Evolutionary conservation across 192 early-diverging fungal species (phyloP).

Genomic region (Coemansia asiatica): DNA sequence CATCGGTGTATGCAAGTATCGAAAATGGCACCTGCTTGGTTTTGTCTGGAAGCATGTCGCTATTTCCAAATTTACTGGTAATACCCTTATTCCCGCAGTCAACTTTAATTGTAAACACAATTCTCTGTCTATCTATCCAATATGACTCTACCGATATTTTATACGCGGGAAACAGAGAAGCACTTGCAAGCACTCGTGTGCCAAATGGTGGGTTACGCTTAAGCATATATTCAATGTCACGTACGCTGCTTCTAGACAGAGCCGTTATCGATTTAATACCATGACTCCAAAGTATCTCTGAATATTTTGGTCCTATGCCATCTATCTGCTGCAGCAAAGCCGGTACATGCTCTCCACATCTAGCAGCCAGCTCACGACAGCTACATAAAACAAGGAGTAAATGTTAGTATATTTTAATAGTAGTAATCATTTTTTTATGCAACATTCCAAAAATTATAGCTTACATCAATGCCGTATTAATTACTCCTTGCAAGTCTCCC

Average conservation of each 20-base stretch:
- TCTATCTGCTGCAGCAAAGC: slow-evolving; percentile 60
- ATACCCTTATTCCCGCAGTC: background rate
- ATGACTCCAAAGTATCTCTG: slow-evolving; percentile 49
- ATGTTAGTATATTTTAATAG: background rate
- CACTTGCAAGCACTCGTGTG: slow-evolving; percentile 49
- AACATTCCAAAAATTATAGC: slow-evolving; percentile 15
- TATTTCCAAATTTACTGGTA: background rate
- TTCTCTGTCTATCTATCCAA: slow-evolving; percentile 28
- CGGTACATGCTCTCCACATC: slow-evolving; percentile 51
- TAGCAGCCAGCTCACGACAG: slow-evolving; percentile 45
- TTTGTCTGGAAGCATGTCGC: background rate
- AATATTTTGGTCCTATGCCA: slow-evolving; percentile 57
- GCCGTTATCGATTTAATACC: slow-evolving; percentile 52
- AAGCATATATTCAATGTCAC: slow-evolving; percentile 58
- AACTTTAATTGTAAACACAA: slow-evolving; percentile 31
- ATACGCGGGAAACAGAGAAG: slow-evolving; percentile 8
- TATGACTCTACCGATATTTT: slow-evolving; percentile 6
- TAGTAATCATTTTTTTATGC: background rate
- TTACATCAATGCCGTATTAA: slow-evolving; percentile 22
- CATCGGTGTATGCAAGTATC: slow-evolving; percentile 27
- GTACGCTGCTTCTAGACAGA: slow-evolving; percentile 33
- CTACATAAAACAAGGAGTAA: slow-evolving; percentile 16
- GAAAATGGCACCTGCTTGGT: slow-evolving; percentile 7
- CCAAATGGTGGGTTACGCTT: slow-evolving; percentile 64
- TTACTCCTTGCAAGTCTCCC: slow-evolving; percentile 12